Evolutionary conservation across 2,329 filamentous ascomycete genomes (phyloP).

Genomic region (Calonectria pteridis): DNA sequence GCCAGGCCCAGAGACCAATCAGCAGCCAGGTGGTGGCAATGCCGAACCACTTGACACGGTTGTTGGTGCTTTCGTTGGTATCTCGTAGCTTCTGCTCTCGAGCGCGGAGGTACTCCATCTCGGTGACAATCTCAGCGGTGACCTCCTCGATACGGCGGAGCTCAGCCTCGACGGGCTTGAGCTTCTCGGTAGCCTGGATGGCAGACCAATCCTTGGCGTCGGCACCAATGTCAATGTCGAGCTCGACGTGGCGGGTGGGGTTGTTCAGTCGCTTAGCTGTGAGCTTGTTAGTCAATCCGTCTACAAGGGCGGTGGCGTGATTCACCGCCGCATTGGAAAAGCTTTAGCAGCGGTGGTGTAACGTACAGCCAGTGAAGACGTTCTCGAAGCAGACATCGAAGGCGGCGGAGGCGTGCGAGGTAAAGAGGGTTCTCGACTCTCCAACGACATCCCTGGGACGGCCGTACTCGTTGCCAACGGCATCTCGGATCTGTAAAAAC

Average conservation of each 20-base stretch:
- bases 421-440: slow-evolving; percentile 94
- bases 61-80: slow-evolving; percentile 99
- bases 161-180: slow-evolving; percentile 96
- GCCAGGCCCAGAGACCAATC: slow-evolving; percentile 91
- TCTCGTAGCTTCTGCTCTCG: slow-evolving; percentile 97
- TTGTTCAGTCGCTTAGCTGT: slow-evolving; percentile 47
- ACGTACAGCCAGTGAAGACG: slow-evolving; percentile 77
- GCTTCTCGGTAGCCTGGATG: slow-evolving; percentile 95
- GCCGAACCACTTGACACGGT: slow-evolving; percentile 98
- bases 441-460: slow-evolving; percentile 90
- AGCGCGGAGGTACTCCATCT: slow-evolving; percentile 94
- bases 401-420: slow-evolving; percentile 88
- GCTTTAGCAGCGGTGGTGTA: neutral
- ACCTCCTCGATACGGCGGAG: slow-evolving; percentile 93
- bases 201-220: slow-evolving; percentile 98
- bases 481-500: slow-evolving; percentile 86
- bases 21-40: slow-evolving; percentile 93
- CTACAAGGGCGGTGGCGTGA: neutral
- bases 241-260: slow-evolving; percentile 80
- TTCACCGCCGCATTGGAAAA: neutral
- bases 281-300: slow-evolving; percentile 27
- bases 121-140: slow-evolving; percentile 86
- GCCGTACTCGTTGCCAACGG: slow-evolving; percentile 95
- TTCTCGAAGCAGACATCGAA: slow-evolving; percentile 99
- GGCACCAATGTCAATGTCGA: slow-evolving; percentile 95